Evolutionary conservation across 805 yeast species (phyloP).

Genomic region (Candida ipomoeae): DNA sequence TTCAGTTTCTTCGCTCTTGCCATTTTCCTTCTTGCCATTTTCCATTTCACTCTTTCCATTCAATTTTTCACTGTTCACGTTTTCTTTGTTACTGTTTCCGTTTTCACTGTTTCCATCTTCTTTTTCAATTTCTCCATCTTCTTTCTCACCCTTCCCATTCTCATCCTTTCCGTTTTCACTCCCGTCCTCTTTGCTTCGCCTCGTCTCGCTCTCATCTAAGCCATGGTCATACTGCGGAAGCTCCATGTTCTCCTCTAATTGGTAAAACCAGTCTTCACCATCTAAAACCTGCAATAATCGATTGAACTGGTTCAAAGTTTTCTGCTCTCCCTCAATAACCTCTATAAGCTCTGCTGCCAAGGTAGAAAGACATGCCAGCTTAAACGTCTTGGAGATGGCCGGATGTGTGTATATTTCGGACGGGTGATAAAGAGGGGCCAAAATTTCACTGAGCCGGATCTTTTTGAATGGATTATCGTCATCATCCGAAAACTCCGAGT

Average conservation of each 20-base stretch:
- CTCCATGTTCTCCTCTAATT: conserved; percentile 60
- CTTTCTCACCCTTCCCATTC: neutral
- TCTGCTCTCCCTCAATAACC: conserved; percentile 76
- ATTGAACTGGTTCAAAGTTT: conserved; percentile 64
- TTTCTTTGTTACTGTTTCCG: neutral
- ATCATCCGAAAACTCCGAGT: conserved; percentile 1
- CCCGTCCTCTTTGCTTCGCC: conserved; percentile 13
- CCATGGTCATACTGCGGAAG: conserved; percentile 70
- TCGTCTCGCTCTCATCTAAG: conserved; percentile 25
- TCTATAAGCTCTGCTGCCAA: conserved; percentile 73
- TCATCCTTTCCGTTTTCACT: conserved; percentile 1
- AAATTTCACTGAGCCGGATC: conserved; percentile 40
- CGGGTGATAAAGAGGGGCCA: conserved; percentile 79
- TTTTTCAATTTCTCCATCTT: neutral
- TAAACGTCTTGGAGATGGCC: conserved; percentile 63
- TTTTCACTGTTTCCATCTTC: conserved; percentile 9
- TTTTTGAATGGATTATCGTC: conserved; percentile 26
- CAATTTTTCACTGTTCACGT: neutral
- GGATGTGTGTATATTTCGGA: conserved; percentile 72
- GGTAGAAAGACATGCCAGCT: conserved; percentile 43
- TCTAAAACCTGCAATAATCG: conserved; percentile 72
- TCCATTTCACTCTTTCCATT: neutral
- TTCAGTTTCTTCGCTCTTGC: neutral
- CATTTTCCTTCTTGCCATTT: neutral
- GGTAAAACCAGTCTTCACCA: conserved; percentile 78